Conservation (phyloP, 257 asterid species). For the Solanum commersonii region DNA sequence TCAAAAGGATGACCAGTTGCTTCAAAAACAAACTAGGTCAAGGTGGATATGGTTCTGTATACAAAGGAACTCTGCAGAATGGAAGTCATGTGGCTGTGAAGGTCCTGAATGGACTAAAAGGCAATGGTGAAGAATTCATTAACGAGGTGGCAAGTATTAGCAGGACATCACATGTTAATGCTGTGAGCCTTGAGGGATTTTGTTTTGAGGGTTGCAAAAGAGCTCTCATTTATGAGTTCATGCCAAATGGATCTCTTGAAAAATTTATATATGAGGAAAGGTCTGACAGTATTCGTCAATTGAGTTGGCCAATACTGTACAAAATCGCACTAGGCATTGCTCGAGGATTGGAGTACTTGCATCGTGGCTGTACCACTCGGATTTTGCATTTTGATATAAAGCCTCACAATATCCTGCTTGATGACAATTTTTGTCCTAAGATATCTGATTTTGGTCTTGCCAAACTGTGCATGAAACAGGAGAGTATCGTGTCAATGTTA, state of each 20-base stretch:
- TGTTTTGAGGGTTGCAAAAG: constrained; percentile 19
- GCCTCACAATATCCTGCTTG: no score
- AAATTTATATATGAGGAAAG: constrained; percentile 5
- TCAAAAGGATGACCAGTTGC: no score
- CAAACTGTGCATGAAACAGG: no score
- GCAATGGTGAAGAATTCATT: not conserved
- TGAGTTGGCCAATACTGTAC: constrained; percentile 6
- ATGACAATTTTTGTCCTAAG: no score
- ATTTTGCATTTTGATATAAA: no score
- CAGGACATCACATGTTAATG: constrained; percentile 29
- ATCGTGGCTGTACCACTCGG: constrained; percentile 8
- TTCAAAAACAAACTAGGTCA: no score
- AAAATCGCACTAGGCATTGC: constrained; percentile 24
- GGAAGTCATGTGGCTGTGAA: constrained; percentile 17
- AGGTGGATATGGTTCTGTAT: no score
- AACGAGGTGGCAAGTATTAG: constrained; percentile 14
- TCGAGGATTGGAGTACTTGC: constrained; percentile 27
- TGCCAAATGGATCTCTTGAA: constrained; percentile 35
- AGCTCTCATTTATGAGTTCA: constrained; percentile 29
- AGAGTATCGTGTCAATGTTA: no score
- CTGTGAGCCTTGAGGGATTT: constrained; percentile 32
- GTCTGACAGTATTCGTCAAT: not conserved
- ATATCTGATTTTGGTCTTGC: no score
- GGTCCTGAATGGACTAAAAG: constrained; percentile 7
- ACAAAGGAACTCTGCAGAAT: no score